Percentiles rank a stretch among this genome's conserved stretches.
Conservation (phyloP, 129 eudicot species). For the Helianthus tuberosus region DNA sequence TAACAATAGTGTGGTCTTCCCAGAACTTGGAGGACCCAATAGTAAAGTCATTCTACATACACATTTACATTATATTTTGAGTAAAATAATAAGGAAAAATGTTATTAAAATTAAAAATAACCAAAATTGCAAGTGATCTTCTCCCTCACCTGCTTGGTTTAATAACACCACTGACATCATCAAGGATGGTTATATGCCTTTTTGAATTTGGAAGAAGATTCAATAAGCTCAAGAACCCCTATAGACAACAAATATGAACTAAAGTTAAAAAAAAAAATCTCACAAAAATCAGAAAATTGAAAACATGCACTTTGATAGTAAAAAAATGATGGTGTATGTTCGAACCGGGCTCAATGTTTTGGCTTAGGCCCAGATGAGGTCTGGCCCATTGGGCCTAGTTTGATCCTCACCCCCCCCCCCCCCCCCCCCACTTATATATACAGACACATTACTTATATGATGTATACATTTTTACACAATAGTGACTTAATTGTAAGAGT, state of each 20-base stretch:
- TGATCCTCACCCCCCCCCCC: too few species aligned
- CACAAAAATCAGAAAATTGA: not conserved
- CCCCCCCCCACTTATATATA: too few species aligned
- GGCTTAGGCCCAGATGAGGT: not conserved
- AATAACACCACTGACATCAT: constrained; percentile 71
- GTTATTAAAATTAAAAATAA: not conserved
- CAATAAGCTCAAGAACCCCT: constrained; percentile 50
- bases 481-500: not conserved
- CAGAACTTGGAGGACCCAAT: constrained; percentile 94
- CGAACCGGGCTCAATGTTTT: too few species aligned
- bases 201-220: constrained; percentile 59
- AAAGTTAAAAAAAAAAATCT: not conserved
- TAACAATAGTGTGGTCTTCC: constrained; percentile 75
- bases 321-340: too few species aligned
- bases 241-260: constrained; percentile 12
- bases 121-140: not conserved
- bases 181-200: constrained; percentile 67
- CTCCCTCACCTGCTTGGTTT: constrained; percentile 74
- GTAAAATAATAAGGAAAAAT: constrained; percentile 7
- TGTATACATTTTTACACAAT: too few species aligned
- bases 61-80: not conserved
- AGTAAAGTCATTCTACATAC: constrained; percentile 79
- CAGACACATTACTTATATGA: too few species aligned
- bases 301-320: constrained; percentile 3
- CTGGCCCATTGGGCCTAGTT: not conserved